Conservation (phyloP, 768 basidiomycete species). For the Hydnomerulius pinastri region DNA sequence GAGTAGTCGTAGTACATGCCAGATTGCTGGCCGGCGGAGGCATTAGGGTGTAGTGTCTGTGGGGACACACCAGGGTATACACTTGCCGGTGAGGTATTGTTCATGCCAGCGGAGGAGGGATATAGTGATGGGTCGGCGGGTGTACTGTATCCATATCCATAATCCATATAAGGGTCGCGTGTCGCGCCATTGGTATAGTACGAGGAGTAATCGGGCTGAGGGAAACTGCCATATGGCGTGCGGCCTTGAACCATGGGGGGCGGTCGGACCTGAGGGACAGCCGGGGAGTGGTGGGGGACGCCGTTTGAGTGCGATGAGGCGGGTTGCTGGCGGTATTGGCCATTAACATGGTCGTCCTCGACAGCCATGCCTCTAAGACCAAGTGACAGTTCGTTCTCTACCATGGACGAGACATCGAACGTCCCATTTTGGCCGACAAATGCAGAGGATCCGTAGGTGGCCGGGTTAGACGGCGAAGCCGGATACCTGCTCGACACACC, state of each 20-base stretch:
- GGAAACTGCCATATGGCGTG: slow-evolving; percentile 50
- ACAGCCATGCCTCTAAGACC: slow-evolving; percentile 63
- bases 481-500: slow-evolving; percentile 42
- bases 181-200: slow-evolving; percentile 56
- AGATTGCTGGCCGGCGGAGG: slow-evolving; percentile 47
- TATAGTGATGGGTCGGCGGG: slow-evolving; percentile 54
- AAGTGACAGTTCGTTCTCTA: slow-evolving; percentile 56
- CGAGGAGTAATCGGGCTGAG: slow-evolving; percentile 57
- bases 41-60: slow-evolving; percentile 45
- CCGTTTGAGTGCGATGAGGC: slow-evolving; percentile 29
- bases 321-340: slow-evolving; percentile 42
- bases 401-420: slow-evolving; percentile 42
- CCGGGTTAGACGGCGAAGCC: slow-evolving; percentile 46
- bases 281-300: slow-evolving; percentile 28
- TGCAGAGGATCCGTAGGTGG: slow-evolving; percentile 32
- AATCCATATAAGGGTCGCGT: slow-evolving; percentile 55
- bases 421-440: slow-evolving; percentile 32
- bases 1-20: slow-evolving; percentile 63
- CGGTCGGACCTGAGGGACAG: slow-evolving; percentile 42
- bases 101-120: slow-evolving; percentile 46
- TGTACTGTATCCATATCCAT: slow-evolving; percentile 56
- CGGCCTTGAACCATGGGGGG: slow-evolving; percentile 48
- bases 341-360: slow-evolving; percentile 49
- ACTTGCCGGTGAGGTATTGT: slow-evolving; percentile 43
- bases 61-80: slow-evolving; percentile 51